Evolutionary conservation across 306 rosid genomes (phyloP).

Genomic region (cucumber (Cucumis sativus)): DNA sequence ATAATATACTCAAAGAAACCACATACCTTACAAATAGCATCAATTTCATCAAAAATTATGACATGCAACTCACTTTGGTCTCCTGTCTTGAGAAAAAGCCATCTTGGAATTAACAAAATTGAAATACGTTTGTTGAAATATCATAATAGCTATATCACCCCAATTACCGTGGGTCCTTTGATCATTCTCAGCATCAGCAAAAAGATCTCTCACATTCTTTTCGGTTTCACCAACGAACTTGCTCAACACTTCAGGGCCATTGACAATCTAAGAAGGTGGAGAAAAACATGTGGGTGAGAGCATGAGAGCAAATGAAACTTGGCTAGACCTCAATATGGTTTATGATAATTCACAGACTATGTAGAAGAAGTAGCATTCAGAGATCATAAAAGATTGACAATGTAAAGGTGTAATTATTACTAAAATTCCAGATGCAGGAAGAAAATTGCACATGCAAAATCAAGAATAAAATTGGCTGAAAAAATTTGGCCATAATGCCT

Average conservation of each 20-base stretch:
- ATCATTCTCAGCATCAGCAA: constrained; percentile 98
- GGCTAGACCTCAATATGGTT: background rate
- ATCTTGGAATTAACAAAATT: constrained; percentile 12
- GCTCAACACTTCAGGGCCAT: constrained; percentile 97
- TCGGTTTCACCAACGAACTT: constrained; percentile 98
- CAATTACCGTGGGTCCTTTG: constrained; percentile 63
- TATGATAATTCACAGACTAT: background rate
- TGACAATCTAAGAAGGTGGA: constrained; percentile 52
- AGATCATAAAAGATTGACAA: background rate
- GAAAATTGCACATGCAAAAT: background rate
- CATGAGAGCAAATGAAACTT: background rate
- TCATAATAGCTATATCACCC: constrained; percentile 11
- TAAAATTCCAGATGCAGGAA: background rate
- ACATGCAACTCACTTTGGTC: constrained; percentile 97
- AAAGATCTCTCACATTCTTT: constrained; percentile 93
- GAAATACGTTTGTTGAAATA: constrained; percentile 11
- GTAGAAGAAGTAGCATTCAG: background rate
- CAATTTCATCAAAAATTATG: constrained; percentile 94
- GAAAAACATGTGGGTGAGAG: background rate
- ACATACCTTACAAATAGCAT: constrained; percentile 94
- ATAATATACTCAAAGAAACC: constrained; percentile 17
- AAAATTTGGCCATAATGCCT: background rate
- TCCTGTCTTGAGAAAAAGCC: constrained; percentile 39
- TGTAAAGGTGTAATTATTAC: background rate
- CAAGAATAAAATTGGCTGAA: background rate